Base-by-base conservation (phyloP, 2,329 filamentous ascomycete species). In the Pyrenophora tritici-repentis region DNA sequence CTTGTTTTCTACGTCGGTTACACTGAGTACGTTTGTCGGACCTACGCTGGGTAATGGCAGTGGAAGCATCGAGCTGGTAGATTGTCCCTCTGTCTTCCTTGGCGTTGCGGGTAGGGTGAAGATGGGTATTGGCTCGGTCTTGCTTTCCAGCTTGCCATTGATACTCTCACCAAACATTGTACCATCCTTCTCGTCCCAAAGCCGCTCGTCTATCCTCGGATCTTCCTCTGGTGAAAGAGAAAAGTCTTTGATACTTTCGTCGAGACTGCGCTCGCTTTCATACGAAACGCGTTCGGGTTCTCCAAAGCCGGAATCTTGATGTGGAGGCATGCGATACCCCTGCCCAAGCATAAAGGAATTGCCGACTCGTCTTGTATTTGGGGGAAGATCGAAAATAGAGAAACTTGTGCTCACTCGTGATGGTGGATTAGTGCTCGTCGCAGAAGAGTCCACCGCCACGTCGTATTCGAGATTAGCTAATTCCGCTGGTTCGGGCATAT, bases 251-350 rank as follows among this genome's bases (percentile, higher is more conserved):
- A 65, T 59, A 18, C 55, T 64, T 13, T 61, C 53, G 24, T 68
- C 65, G 6, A 71, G 45, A 22, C 63, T 66, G 2, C 56, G 47
- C 40, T 69, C 67, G 35, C 46, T 63, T 13, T 71, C 66, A 22
- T 55, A 63, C 5, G 58, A 59, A 4, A 55, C 36, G 4, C 57
- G 55, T 22, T 60, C 51, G 10, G 53, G 37, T 14, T 66, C 61
- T 13, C 53, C 62, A 43, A 74, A 71, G 0, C 71, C 71, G 9
- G 71, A 73, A 40, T 74, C 71, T 46, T 74, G 66, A 45, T 73
- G 71, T 4, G 68, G 42, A 10, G 71, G 71, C 22, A 62, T 58
- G 22, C 61, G 55, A 40, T 71, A 66, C 26, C 56, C 47, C 43
- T 60, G 57, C n/a, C 58, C 51, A n/a, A 59, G 47, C 10, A 62